Evolutionary conservation across 768 basidiomycete genomes (phyloP).

Genomic region (Clitopilus passeckerianus): DNA sequence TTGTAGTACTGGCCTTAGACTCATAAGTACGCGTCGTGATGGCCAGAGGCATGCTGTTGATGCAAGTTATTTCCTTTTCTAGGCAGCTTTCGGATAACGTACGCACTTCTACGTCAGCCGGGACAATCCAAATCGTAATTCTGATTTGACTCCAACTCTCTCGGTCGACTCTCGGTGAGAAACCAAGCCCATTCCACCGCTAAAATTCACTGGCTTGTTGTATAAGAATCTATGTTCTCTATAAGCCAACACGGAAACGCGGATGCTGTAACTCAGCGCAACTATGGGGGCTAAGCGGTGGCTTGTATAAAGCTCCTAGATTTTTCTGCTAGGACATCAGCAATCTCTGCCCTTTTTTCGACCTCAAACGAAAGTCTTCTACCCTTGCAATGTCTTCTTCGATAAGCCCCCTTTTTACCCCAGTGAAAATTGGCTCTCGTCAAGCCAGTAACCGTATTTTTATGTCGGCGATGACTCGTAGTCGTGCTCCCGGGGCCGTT

Average conservation of each 20-base stretch:
- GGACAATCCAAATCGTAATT: not conserved
- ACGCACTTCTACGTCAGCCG: not conserved
- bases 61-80: too few species aligned
- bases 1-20: too few species aligned
- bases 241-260: too few species aligned
- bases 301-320: not conserved
- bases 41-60: too few species aligned
- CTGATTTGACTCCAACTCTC: not conserved
- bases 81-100: not conserved
- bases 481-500: constrained; percentile 24
- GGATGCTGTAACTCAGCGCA: too few species aligned
- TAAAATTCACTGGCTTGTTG: not conserved
- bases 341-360: not conserved
- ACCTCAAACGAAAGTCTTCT: not conserved
- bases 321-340: not conserved
- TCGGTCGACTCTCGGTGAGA: not conserved
- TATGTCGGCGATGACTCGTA: constrained; percentile 32
- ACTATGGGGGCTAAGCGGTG: too few species aligned
- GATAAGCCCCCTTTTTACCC: constrained; percentile 15
- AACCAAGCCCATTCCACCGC: not conserved
- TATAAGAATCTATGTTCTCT: too few species aligned
- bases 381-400: constrained; percentile 2
- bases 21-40: too few species aligned
- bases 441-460: constrained; percentile 25
- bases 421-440: constrained; percentile 25